phyloP scores from a whole-genome alignment of 345 rosid genomes.

The Eutrema heterophyllum region DNA sequence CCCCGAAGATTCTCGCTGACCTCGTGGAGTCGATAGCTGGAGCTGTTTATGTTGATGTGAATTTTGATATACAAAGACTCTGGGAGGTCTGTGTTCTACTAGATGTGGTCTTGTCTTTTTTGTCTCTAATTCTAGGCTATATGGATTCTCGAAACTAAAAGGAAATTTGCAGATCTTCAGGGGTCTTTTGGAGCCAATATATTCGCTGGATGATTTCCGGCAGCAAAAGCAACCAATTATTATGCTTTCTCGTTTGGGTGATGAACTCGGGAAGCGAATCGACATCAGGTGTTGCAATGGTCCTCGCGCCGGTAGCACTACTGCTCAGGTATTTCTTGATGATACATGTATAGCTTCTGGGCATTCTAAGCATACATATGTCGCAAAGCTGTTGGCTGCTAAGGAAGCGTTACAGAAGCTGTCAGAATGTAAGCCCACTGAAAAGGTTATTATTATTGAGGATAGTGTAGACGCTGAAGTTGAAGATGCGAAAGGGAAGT shows the following conservation, averaged over 20 bases:
- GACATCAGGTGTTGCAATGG: constrained; percentile 36
- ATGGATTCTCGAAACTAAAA: neutral
- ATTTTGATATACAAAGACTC: constrained; percentile 40
- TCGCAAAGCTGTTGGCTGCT: constrained; percentile 53
- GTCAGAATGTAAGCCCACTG: constrained; percentile 7
- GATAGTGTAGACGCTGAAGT: constrained; percentile 31
- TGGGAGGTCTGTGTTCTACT: constrained; percentile 50
- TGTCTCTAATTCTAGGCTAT: neutral
- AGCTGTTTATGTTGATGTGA: constrained; percentile 54
- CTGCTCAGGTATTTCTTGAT: constrained; percentile 42
- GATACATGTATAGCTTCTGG: constrained; percentile 39
- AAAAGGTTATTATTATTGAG: neutral
- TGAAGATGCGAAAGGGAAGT: constrained; percentile 37
- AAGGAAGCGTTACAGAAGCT: constrained; percentile 42
- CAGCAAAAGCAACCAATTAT: constrained; percentile 48
- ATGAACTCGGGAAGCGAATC: constrained; percentile 44
- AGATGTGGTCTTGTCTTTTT: neutral
- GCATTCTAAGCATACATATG: constrained; percentile 36
- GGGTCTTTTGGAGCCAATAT: constrained; percentile 56
- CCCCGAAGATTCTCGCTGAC: constrained; percentile 66
- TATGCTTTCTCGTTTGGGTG: constrained; percentile 39
- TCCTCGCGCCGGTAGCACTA: constrained; percentile 1
- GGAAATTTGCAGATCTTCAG: constrained; percentile 44
- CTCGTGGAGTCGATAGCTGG: constrained; percentile 67
- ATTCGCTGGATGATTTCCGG: constrained; percentile 36